These are phyloP conservation scores for Aureococcus anophagefferens DNA, from an alignment of 108 stramenopile species.

Conservation along the genomic window DNA sequence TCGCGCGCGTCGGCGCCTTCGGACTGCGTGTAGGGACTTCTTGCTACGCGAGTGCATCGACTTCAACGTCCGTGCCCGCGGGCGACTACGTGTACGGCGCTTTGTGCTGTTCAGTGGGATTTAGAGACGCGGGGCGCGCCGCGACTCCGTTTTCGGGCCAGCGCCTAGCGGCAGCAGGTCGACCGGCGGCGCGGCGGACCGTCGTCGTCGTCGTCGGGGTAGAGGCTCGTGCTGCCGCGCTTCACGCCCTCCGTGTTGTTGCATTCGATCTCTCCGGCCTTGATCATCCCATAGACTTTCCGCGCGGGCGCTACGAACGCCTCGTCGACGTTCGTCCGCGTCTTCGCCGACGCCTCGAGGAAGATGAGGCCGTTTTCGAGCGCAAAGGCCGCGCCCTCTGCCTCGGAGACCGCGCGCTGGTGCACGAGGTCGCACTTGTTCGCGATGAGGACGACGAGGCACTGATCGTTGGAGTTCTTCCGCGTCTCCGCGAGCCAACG, in stretches of 20 bases:
- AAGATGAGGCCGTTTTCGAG: slow-evolving; percentile 53
- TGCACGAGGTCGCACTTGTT: slow-evolving; percentile 29
- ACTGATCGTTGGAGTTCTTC: slow-evolving; percentile 39
- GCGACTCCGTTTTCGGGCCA: too few species aligned
- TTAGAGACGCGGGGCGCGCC: too few species aligned
- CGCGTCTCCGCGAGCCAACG: slow-evolving; percentile 57
- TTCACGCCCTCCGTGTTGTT: slow-evolving; percentile 35
- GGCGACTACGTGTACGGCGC: too few species aligned
- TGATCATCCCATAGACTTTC: slow-evolving; percentile 50
- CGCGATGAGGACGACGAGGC: slow-evolving; percentile 51
- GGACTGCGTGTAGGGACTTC: too few species aligned
- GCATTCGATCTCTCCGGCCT: slow-evolving; percentile 40
- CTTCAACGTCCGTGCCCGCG: too few species aligned
- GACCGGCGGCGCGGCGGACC: too few species aligned
- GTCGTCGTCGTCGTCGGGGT: too few species aligned
- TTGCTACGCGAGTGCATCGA: too few species aligned
- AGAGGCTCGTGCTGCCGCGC: too few species aligned
- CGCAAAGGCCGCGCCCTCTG: slow-evolving; percentile 42
- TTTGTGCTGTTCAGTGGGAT: too few species aligned
- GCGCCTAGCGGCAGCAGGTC: too few species aligned
- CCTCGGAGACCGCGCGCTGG: not conserved
- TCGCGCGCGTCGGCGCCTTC: too few species aligned
- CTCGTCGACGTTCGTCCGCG: slow-evolving; percentile 44
- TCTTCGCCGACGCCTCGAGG: slow-evolving; percentile 51
- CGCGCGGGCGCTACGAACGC: slow-evolving; percentile 49